phyloP scores from a whole-genome alignment of 2,329 filamentous ascomycete genomes.

The Cordyceps sp. region DNA sequence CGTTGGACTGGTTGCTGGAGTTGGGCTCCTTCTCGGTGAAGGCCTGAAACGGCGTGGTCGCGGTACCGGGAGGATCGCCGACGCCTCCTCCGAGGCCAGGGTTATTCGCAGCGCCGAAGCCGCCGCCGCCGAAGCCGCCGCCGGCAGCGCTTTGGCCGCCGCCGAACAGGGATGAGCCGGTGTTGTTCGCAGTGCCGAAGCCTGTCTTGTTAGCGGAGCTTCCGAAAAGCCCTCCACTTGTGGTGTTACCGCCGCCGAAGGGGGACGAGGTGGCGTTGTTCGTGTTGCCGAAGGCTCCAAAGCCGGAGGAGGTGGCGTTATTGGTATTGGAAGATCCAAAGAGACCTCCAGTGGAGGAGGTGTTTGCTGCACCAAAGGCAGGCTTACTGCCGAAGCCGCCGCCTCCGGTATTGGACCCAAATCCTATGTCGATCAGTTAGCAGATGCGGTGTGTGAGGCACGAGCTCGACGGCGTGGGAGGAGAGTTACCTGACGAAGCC shows the following conservation, averaged over 20 bases:
- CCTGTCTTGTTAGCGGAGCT: conserved; percentile 24
- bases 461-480: not conserved
- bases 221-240: conserved; percentile 36
- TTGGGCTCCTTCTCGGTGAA: conserved; percentile 58
- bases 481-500: conserved; percentile 12
- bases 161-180: conserved; percentile 30
- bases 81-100: conserved; percentile 33
- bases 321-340: conserved; percentile 25
- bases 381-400: conserved; percentile 28
- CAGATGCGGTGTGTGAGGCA: not conserved
- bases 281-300: conserved; percentile 23
- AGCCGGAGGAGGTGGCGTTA: conserved; percentile 17
- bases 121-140: conserved; percentile 16
- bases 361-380: conserved; percentile 28
- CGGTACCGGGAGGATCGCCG: conserved; percentile 53
- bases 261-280: conserved; percentile 16
- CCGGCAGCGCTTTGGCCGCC: conserved; percentile 14
- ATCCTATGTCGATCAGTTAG: conserved; percentile 10
- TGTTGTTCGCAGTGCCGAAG: conserved; percentile 27
- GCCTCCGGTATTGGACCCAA: conserved; percentile 18
- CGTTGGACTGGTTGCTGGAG: conserved; percentile 30
- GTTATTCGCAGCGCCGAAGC: conserved; percentile 27
- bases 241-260: conserved; percentile 20
- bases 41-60: conserved; percentile 49
- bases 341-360: conserved; percentile 23